Base-by-base conservation (phyloP, 2,329 filamentous ascomycete genomes). In the Penicillium sp. region DNA sequence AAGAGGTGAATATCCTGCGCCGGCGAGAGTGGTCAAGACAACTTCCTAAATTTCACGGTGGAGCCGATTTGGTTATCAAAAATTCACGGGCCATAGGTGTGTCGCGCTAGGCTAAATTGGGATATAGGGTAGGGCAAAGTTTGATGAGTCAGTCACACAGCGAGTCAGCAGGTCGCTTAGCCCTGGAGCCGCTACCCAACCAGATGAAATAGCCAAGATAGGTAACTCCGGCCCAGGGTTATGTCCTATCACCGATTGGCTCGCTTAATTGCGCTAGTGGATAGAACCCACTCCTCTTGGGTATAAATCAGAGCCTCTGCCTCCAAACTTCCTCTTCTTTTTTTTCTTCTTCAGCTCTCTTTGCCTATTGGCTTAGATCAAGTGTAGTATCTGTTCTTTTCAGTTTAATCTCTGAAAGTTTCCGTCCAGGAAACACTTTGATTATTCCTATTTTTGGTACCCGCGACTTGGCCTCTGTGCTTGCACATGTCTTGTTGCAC, bases 361-460 rank as follows among this genome's bases (percentile, higher is more conserved):
- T 78, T 78, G 76, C 79, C 78, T 79, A 82, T 81, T 77, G 77
- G 85, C 85, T 90, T 89, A 91, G 88, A 91, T 91, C 88, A 91
- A 90, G 87, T 91, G 87, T 91, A 91, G 88, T 91, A 91, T 94
- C 92, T 93, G 90, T 92, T 92, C 89, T 92, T 91, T 89, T 91
- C 87, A 92, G 89, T 91, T 92, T 92, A 92, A 92, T 91, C 87
- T 89, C 89, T 92, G 88, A 88, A 90, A 91, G 83, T 82, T 81
- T 81, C 82, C 86, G 38, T 84, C 89, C 79, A 82, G 85, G 81
- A 80, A 80, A 81, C 81, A 84, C 83, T 81, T 81, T 85, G 87
- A 90, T 92, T 92, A 90, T 85, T 85, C 87, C 82, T 83, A 91
- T 92, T 89, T 88, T 90, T 90, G 81, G 65, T 75, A 58, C 67